A percentile compares a stretch with the other conserved stretches of the same genome.
phyloP scores from a whole-genome alignment of 2,329 filamentous ascomycete genomes.

The Penicillium sp. region DNA sequence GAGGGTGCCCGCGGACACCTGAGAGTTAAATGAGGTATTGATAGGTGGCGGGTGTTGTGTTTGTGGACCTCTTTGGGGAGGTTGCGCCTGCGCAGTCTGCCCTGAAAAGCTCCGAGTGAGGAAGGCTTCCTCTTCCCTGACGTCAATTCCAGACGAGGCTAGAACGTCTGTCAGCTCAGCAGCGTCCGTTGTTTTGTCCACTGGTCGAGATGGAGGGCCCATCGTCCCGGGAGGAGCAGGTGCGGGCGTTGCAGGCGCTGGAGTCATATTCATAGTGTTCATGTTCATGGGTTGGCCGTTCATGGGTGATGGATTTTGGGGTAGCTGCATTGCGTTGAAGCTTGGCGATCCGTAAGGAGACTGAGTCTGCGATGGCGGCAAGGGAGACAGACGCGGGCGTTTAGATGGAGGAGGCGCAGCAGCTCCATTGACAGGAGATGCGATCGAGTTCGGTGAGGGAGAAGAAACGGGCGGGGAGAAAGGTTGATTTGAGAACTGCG shows the following conservation, averaged over 20 bases:
- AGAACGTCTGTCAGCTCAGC: conserved; percentile 82
- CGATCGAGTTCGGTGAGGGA: conserved; percentile 59
- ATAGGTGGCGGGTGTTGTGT: conserved; percentile 53
- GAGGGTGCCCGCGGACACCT: conserved; percentile 43
- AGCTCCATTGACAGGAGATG: conserved; percentile 50
- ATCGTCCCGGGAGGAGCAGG: conserved; percentile 52
- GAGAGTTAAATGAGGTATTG: conserved; percentile 43
- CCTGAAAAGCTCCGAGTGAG: conserved; percentile 60
- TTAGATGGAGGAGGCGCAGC: conserved; percentile 70
- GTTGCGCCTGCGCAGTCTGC: conserved; percentile 42
- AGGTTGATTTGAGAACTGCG: conserved; percentile 53
- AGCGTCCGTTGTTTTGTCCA: conserved; percentile 54
- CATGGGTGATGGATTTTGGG: conserved; percentile 34
- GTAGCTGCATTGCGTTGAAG: conserved; percentile 51
- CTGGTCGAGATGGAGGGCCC: conserved; percentile 64
- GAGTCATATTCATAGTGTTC: conserved; percentile 54
- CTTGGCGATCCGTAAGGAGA: conserved; percentile 66
- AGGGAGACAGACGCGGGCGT: conserved; percentile 70
- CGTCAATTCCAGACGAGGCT: conserved; percentile 80
- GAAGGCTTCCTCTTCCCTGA: conserved; percentile 82
- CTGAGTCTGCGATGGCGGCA: conserved; percentile 60
- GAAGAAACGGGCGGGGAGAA: conserved; percentile 66
- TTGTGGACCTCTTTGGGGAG: conserved; percentile 41
- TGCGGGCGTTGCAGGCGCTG: conserved; percentile 43
- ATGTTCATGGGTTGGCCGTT: conserved; percentile 53